Conservation (phyloP, 352 stramenopile genomes). For the Globisporangium mamillatum region DNA sequence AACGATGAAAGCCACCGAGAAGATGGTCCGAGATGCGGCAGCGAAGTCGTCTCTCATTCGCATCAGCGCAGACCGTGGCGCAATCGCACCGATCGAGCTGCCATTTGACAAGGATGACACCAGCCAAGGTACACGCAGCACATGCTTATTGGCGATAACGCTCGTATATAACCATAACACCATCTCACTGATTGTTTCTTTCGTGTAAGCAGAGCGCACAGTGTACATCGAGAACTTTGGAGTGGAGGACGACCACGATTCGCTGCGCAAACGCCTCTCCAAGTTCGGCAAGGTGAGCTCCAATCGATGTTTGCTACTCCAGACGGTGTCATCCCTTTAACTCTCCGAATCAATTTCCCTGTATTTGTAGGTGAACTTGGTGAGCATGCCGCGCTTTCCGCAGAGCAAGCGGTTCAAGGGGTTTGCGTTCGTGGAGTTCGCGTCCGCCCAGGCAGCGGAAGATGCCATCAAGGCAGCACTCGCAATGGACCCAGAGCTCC, state of each 20-base stretch:
- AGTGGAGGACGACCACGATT: conserved; percentile 61
- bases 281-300: conserved; percentile 55
- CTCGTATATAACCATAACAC: too few relatives aligned
- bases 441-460: conserved; percentile 27
- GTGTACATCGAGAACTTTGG: conserved; percentile 79
- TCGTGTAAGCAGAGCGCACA: conserved; percentile 37
- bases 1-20: conserved; percentile 47
- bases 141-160: not conserved
- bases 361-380: conserved; percentile 45
- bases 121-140: conserved; percentile 11
- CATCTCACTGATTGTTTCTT: not conserved
- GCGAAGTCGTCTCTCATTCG: conserved; percentile 51
- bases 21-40: conserved; percentile 54
- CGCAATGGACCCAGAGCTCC: conserved; percentile 22
- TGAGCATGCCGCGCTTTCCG: conserved; percentile 70
- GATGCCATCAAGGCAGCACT: conserved; percentile 24
- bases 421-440: conserved; percentile 84
- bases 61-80: conserved; percentile 32
- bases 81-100: conserved; percentile 45
- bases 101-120: conserved; percentile 29
- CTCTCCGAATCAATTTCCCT: not conserved
- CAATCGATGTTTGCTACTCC: not conserved
- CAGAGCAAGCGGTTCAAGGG: conserved; percentile 74
- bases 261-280: conserved; percentile 49
- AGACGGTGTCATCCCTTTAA: not conserved